Evolutionary conservation across 352 stramenopile species (phyloP), one percentile per base, ranked within the genome.

Genomic region (Elongisporangium senticosum): DNA sequence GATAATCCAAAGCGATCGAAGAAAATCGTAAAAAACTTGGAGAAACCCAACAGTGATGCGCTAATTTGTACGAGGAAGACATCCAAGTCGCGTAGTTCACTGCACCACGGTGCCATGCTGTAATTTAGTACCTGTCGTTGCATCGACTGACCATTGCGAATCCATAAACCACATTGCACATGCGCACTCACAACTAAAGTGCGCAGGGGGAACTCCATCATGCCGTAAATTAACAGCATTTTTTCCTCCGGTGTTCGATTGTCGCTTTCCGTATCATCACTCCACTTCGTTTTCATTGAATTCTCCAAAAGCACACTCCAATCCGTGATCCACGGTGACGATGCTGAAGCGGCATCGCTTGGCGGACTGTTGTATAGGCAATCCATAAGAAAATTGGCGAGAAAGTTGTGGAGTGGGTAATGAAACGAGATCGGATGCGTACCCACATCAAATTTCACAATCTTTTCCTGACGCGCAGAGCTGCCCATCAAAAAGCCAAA

Each of bases 391-490:
- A 94, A 90, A 51, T 72, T 85, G 1, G 77, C 83, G 7, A 97
- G 62, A 48, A 96, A 75, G 37, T 87, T 84, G 55, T 97, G 88
- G 20, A 97, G 68, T 17, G 90, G 89, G 48, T 96, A 83, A 66
- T 97, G 90, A 28, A 97, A 91, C 19, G 90, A 97, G 6, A 97
- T 89, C 2, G 76, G 74, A 49, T 90, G 75, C 2, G 70, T 79
- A 0, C 69, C 73, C 10, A 94, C 79, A 61, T 89, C 76, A 59
- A 86, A 95, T 61, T 91, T 87, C 53, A 90, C 74, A 48, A 93
- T 87, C 28, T 69, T 72, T 24, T 87, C 70, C 4, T 64, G 56
- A 13, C 55, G 64, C 0, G 68, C 20, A 43, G 33, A 43, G 3
- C 75, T 69, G 17, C 76, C 75, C 51, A 88, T 78, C 8, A 87